Conservation (phyloP, 805 yeast species). For the Starmerella bombicola region DNA sequence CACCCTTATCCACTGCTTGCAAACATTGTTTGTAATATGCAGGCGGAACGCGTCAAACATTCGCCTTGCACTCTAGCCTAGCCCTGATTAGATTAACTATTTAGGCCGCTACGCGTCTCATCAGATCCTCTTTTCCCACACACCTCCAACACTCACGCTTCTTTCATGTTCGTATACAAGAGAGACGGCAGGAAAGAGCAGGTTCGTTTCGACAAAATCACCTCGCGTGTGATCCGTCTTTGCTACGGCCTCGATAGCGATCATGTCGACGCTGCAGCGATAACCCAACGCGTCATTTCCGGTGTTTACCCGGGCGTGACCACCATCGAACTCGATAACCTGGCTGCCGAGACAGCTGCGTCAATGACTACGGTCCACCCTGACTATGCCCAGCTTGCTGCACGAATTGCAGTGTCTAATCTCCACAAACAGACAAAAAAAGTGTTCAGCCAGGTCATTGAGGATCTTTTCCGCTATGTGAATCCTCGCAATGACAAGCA, state of each 20-base stretch:
- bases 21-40: too few relatives aligned
- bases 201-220: conserved; percentile 90
- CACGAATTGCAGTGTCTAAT: conserved; percentile 88
- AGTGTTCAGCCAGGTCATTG: conserved; percentile 65
- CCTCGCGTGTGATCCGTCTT: conserved; percentile 84
- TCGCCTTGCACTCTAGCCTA: conserved; percentile 4
- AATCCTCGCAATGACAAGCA: conserved; percentile 66
- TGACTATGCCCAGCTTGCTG: conserved; percentile 91
- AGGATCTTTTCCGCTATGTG: conserved; percentile 59
- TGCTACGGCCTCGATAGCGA: conserved; percentile 87
- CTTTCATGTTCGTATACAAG: conserved; percentile 64
- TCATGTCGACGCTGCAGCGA: conserved; percentile 89
- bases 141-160: neutral
- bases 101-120: conserved; percentile 16
- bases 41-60: conserved; percentile 1
- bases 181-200: conserved; percentile 93
- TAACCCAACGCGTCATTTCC: conserved; percentile 87
- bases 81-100: conserved; percentile 18
- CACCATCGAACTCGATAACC: conserved; percentile 69
- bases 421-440: conserved; percentile 89
- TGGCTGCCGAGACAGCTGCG: conserved; percentile 95
- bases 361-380: conserved; percentile 96
- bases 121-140: neutral
- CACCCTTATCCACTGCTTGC: too few relatives aligned
- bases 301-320: conserved; percentile 98